phyloP scores from a whole-genome alignment of 2,329 filamentous ascomycete species.

The Botrytis byssoidea region DNA sequence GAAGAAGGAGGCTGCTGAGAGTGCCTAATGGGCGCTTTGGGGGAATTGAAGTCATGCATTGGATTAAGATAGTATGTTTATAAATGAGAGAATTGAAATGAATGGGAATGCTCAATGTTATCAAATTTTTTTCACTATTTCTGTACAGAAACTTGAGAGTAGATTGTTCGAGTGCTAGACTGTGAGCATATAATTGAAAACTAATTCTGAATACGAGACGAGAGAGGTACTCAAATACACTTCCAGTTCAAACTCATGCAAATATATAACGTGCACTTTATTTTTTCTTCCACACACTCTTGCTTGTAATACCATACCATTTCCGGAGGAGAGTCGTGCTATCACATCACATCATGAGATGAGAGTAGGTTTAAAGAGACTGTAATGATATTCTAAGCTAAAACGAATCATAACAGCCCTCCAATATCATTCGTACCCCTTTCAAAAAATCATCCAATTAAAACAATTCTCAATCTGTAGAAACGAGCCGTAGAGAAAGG shows the following conservation, averaged over 20 bases:
- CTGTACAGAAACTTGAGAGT: not conserved
- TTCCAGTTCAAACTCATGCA: not conserved
- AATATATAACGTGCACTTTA: not conserved
- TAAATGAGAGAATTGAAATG: not conserved
- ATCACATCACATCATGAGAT: not conserved
- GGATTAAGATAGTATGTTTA: not conserved
- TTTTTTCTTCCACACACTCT: not conserved
- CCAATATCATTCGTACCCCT: slow-evolving; percentile 1
- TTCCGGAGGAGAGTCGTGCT: no score
- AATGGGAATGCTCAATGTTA: not conserved
- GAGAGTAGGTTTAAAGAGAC: not conserved
- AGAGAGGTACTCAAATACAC: no score
- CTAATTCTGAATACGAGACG: not conserved
- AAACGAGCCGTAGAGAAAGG: slow-evolving; percentile 11
- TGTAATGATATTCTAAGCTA: slow-evolving; percentile 15
- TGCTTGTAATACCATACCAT: not conserved
- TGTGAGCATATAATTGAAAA: not conserved
- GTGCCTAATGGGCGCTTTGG: not conserved
- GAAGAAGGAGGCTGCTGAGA: slow-evolving; percentile 14
- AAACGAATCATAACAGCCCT: slow-evolving; percentile 4
- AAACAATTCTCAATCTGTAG: not conserved
- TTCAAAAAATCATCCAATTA: slow-evolving; percentile 14
- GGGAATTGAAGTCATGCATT: not conserved
- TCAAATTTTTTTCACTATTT: not conserved
- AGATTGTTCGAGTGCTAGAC: not conserved